Evolutionary conservation across 129 eudicot genomes (phyloP), one percentile per base, ranked within the genome.

Genomic region (Lactuca saligna): DNA sequence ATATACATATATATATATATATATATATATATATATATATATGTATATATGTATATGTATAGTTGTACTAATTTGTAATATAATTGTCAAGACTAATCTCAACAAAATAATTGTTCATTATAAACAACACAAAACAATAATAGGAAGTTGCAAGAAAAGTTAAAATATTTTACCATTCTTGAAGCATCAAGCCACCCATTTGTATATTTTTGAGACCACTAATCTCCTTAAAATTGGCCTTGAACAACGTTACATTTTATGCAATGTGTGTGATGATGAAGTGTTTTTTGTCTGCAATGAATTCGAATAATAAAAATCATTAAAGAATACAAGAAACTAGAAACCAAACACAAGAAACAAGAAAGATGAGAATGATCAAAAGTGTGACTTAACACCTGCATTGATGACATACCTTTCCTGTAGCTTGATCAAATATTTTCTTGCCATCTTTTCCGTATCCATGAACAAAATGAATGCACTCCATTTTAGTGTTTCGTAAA

Each of bases 171-270:
- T 20, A 20, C 1, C 20, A 0, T 20, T 1, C 20, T 20, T 20
- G 20, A 20, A 20, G 20, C 20, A 20, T 20, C 20, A 20, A 20
- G 20, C 20, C 20, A 20, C 20, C 20, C 0, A 20, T 20, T 20
- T 20, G 20, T 20, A 20, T 20, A 20, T 20, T 20, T 20, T 20
- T 20, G 1, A 20, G 20, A 20, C 20, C 20, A 20, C 20, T 20
- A 93, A 76, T 93, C 98, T 57, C 98, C 98, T 78, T 97, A 93
- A 67, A 93, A 89, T 60, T 93, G 98, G 29, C 98, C 98, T 76
- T 80, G 97, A 54, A 83, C 86, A 70, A 78, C 54, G 56, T 74
- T 63, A 73, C 98, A 93, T 58, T 64, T 41, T 85, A 88, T 57
- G 83, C 95, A 93, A 35, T 83, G 89, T 0, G 89, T 0, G 46